Conservation (phyloP, 177 flowering plant species). For the Telopea speciosissima region DNA sequence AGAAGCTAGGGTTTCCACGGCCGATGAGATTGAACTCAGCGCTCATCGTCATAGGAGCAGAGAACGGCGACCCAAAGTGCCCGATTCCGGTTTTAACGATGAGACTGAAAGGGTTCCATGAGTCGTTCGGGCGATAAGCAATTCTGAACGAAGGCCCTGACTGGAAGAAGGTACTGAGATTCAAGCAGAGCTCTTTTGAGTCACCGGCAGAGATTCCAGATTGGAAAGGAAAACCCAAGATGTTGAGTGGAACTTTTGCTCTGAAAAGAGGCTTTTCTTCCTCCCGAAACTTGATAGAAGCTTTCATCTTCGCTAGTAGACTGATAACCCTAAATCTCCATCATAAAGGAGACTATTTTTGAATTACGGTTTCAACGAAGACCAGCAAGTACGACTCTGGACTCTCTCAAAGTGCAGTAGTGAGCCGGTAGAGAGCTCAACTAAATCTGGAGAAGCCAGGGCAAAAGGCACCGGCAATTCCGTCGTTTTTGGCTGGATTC, state of each 20-base stretch:
- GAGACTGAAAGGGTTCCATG: constrained; percentile 62
- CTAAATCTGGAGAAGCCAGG: background rate
- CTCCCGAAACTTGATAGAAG: constrained; percentile 78
- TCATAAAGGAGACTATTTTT: background rate
- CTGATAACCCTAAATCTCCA: constrained; percentile 1
- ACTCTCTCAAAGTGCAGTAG: background rate
- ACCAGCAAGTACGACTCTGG: no score
- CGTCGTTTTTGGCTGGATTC: constrained; percentile 10
- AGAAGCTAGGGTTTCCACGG: constrained; percentile 56
- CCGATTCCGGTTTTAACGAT: constrained; percentile 71
- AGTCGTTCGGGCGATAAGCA: constrained; percentile 72
- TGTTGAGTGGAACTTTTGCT: constrained; percentile 67
- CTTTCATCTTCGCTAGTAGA: constrained; percentile 46
- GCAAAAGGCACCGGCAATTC: constrained; percentile 8
- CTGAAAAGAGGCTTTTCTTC: constrained; percentile 71
- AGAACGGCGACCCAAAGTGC: constrained; percentile 58
- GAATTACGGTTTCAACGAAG: no score
- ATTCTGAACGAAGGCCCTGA: constrained; percentile 68
- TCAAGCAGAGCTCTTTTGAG: constrained; percentile 63
- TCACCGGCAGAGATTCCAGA: constrained; percentile 73
- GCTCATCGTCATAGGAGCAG: constrained; percentile 62
- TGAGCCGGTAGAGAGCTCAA: background rate
- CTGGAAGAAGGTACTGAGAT: constrained; percentile 58
- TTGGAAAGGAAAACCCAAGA: constrained; percentile 69
- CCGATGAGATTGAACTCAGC: constrained; percentile 67